Base-by-base conservation (phyloP, 176 grass and related monocot genomes). In the Avena eriantha region DNA sequence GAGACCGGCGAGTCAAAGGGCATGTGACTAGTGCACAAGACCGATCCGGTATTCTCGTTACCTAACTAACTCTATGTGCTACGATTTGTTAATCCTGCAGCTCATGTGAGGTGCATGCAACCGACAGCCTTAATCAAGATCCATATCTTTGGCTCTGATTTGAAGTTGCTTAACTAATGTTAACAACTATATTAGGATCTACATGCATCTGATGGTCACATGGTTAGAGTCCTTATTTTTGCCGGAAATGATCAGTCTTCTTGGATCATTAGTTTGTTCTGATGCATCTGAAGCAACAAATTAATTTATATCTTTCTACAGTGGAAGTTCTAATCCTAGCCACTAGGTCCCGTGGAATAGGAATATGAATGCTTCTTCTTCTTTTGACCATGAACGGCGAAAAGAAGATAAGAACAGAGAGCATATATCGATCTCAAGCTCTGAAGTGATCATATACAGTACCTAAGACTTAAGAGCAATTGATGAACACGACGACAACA, bases 1-100 rank as follows among this genome's bases (percentile, higher is more conserved):
- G 77, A 71, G 73, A 87, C 73, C 16, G 19, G 51, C 73, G 80
- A 63, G 84, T 90, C 80, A 87, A 87, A 87, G 56, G 80, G 79
- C 84, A 82, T 86, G 64, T 34, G 53, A 61, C 55, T 70, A 5
- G 55, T 7, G 18, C 68, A 43, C 43, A 22, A 48, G 45, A 56
- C 54, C 63, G 84, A 90, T 90, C 84, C 84, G 34, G 65, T 86
- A 83, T 86, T 86, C 50, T 78, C 63, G 84, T 83, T 90, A 82
- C 85, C 36, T 49, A 83, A 83, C 45, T 63, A 78, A 70, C 65
- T 68, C 29, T 63, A 26, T 67, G 17, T 80, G 56, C 67, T 73
- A 23, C 11, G 21, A 73, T 65, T 73, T 76, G 58, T 77, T 85
- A 66, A 66, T 54, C 58, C 19, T 63, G 1, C 13, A 53, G 80